Evolutionary conservation across 192 early-diverging fungal species (phyloP).

Genomic region (Coemansia sp.): DNA sequence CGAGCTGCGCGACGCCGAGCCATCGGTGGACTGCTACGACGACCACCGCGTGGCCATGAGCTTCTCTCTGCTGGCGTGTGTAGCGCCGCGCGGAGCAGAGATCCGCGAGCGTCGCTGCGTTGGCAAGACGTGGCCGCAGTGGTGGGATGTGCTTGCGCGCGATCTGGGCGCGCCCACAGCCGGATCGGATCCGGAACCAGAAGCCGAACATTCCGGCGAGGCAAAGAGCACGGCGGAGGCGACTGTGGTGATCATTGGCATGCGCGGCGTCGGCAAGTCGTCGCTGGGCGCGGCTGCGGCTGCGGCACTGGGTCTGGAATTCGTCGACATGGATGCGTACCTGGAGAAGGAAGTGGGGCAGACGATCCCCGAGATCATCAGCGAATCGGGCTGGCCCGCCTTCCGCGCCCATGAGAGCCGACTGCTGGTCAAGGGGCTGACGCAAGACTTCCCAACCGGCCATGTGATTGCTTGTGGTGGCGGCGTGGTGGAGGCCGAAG

Average conservation of each 20-base stretch:
- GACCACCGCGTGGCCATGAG: slow-evolving; percentile 99
- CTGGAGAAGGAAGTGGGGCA: slow-evolving; percentile 69
- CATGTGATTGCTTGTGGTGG: slow-evolving; percentile 91
- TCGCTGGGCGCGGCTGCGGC: slow-evolving; percentile 78
- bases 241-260: slow-evolving; percentile 92
- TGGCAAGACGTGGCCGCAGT: slow-evolving; percentile 98
- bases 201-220: too few relatives aligned
- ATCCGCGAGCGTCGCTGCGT: slow-evolving; percentile 96
- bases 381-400: slow-evolving; percentile 75
- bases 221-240: slow-evolving; percentile 16
- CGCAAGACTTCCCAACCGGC: slow-evolving; percentile 54
- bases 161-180: slow-evolving; percentile 64
- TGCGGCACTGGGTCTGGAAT: slow-evolving; percentile 62
- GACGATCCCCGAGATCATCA: slow-evolving; percentile 81
- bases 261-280: slow-evolving; percentile 98
- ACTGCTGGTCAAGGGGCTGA: slow-evolving; percentile 64
- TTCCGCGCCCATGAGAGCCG: slow-evolving; percentile 83
- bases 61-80: slow-evolving; percentile 81
- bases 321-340: slow-evolving; percentile 88
- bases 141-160: slow-evolving; percentile 95
- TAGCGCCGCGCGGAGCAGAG: slow-evolving; percentile 68
- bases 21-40: slow-evolving; percentile 88
- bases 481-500: slow-evolving; percentile 85
- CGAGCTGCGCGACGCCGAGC: slow-evolving; percentile 54
- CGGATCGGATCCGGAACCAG: slow-evolving; percentile 38